These are phyloP conservation scores for Pisolithus albus DNA, from an alignment of 768 basidiomycete species.

Conservation along the genomic window DNA sequence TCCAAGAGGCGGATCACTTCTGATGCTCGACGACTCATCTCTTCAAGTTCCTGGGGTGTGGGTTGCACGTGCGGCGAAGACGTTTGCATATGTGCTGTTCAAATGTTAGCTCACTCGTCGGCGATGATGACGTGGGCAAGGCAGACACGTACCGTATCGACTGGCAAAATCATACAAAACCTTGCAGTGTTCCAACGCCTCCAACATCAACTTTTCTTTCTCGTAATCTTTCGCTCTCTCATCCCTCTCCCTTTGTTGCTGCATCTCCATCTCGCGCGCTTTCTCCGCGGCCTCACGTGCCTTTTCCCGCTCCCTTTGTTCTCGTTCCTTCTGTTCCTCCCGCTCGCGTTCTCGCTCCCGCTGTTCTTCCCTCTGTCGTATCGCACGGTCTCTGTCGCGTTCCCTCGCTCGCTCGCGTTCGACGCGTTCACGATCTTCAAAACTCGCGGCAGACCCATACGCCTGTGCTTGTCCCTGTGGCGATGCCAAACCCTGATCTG, in stretches of 20 bases:
- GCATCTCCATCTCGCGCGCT: not conserved
- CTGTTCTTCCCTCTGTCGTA: conserved; percentile 11
- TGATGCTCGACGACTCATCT: conserved; percentile 64
- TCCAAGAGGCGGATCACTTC: conserved; percentile 66
- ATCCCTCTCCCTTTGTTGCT: conserved; percentile 1
- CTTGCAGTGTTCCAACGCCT: conserved; percentile 44
- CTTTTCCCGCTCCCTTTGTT: conserved; percentile 18
- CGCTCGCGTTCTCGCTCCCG: conserved; percentile 19
- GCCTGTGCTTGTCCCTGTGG: not conserved
- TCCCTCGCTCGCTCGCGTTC: conserved; percentile 16
- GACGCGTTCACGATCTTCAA: conserved; percentile 17
- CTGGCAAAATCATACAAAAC: conserved; percentile 58
- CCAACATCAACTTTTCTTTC: conserved; percentile 17
- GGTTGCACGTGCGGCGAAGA: conserved; percentile 47
- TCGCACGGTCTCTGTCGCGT: conserved; percentile 16
- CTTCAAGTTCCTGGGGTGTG: conserved; percentile 46
- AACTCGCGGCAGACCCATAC: conserved; percentile 1
- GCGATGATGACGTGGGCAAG: not conserved
- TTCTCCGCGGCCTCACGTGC: conserved; percentile 1
- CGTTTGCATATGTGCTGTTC: conserved; percentile 32
- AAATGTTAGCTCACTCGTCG: not conserved
- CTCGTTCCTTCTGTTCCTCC: conserved; percentile 15
- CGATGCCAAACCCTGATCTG: no score
- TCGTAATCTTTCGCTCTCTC: conserved; percentile 8
- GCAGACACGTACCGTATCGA: conserved; percentile 49